A percentile compares a stretch with the other conserved stretches of the same genome.
phyloP scores from a whole-genome alignment of 2,329 filamentous ascomycete genomes.

The Calycina herbarum region DNA sequence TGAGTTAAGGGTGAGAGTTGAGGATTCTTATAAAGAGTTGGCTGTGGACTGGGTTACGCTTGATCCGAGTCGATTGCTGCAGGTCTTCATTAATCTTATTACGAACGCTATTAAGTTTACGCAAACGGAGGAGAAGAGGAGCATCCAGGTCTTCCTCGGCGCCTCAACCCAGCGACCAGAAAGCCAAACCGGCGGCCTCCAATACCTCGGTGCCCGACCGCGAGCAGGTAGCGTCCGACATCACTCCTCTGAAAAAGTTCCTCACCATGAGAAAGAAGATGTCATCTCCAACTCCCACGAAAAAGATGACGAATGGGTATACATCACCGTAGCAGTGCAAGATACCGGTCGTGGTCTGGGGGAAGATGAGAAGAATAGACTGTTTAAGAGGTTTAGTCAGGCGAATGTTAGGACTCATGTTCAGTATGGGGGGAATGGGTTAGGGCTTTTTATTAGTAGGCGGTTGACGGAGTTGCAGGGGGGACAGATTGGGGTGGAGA shows the following conservation, averaged over 20 bases:
- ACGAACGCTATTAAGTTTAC: slow-evolving; percentile 67
- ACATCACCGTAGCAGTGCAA: slow-evolving; percentile 54
- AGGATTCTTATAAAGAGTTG: slow-evolving; percentile 63
- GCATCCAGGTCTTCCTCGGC: slow-evolving; percentile 51
- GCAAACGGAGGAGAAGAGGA: slow-evolving; percentile 57
- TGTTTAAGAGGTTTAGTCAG: slow-evolving; percentile 69
- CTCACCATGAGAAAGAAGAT: background rate
- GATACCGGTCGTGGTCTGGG: slow-evolving; percentile 66
- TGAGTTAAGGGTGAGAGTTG: slow-evolving; percentile 64
- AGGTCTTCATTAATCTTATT: slow-evolving; percentile 76
- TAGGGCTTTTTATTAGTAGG: slow-evolving; percentile 65
- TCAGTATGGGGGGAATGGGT: slow-evolving; percentile 62
- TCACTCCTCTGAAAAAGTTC: background rate
- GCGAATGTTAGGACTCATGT: slow-evolving; percentile 53
- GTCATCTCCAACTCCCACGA: slow-evolving; percentile 15
- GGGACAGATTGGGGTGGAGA: slow-evolving; percentile 63
- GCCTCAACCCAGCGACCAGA: slow-evolving; percentile 30
- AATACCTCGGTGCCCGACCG: slow-evolving; percentile 9
- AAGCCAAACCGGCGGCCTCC: background rate
- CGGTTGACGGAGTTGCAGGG: slow-evolving; percentile 64
- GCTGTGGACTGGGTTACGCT: slow-evolving; percentile 69
- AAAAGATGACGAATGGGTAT: slow-evolving; percentile 41
- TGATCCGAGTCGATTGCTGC: slow-evolving; percentile 71
- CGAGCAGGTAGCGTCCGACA: slow-evolving; percentile 15
- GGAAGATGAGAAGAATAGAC: slow-evolving; percentile 60